Evolutionary conservation across 768 basidiomycete species (phyloP).

Genomic region (Pleurotus tuoliensis): DNA sequence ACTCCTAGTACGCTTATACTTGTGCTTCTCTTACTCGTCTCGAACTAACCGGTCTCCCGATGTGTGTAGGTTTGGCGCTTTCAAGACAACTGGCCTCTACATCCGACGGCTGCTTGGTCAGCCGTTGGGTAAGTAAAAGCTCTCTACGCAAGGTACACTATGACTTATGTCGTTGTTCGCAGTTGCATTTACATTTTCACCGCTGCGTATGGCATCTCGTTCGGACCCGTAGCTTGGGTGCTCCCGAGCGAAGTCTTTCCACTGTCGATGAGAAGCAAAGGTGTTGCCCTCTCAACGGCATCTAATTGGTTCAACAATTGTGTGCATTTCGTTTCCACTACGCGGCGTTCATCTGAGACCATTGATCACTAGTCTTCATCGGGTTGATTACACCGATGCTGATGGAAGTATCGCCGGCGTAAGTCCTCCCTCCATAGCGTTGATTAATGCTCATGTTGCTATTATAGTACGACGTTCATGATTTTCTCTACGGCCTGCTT

Average conservation of each 20-base stretch:
- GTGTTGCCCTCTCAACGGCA: constrained; percentile 79
- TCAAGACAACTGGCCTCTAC: constrained; percentile 53
- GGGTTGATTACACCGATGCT: constrained; percentile 70
- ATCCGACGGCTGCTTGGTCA: constrained; percentile 58
- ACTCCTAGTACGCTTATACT: constrained; percentile 48
- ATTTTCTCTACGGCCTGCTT: constrained; percentile 64
- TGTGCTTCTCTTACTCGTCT: not conserved
- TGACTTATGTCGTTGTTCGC: not conserved
- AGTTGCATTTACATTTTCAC: constrained; percentile 75
- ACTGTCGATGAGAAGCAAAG: constrained; percentile 72
- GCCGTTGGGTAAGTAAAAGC: constrained; percentile 52
- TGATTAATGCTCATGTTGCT: not conserved
- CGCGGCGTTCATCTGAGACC: not conserved
- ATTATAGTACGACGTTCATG: constrained; percentile 59
- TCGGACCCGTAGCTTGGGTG: constrained; percentile 82
- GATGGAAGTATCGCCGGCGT: constrained; percentile 58
- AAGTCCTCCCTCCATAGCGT: constrained; percentile 21
- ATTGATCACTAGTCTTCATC: constrained; percentile 52
- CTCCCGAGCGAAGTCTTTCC: constrained; percentile 84
- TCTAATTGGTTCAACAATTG: constrained; percentile 89
- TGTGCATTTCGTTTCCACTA: constrained; percentile 21
- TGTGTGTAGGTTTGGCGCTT: constrained; percentile 40
- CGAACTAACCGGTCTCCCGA: constrained; percentile 1
- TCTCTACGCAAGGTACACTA: not conserved
- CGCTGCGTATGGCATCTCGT: constrained; percentile 69